Percentiles rank a stretch among this genome's conserved stretches.
Conservation (phyloP, 2,329 filamentous ascomycete genomes). For the Colletotrichum chrysophilum region DNA sequence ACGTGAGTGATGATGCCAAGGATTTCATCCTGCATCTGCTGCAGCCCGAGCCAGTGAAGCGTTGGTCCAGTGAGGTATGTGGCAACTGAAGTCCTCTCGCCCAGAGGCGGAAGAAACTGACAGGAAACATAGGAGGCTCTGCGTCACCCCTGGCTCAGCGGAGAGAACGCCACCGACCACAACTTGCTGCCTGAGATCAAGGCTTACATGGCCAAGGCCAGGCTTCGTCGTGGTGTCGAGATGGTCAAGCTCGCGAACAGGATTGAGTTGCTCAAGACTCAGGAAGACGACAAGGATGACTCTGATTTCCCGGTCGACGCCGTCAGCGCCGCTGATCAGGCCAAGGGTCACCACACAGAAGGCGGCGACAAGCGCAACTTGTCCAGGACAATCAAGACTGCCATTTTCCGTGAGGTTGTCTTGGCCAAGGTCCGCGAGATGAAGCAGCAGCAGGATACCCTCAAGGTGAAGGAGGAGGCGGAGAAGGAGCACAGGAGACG, state of each 20-base stretch:
- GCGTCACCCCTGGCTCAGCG: constrained; percentile 86
- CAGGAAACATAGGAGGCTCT: constrained; percentile 67
- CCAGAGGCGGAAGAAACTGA: background rate
- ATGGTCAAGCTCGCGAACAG: constrained; percentile 95
- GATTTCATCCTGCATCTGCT: constrained; percentile 87
- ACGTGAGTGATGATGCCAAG: constrained; percentile 94
- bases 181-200: constrained; percentile 97
- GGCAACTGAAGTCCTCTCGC: background rate
- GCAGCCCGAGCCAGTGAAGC: constrained; percentile 76
- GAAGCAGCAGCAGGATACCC: constrained; percentile 82
- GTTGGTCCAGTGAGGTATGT: constrained; percentile 77
- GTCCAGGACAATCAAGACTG: constrained; percentile 59
- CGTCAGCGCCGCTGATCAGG: constrained; percentile 57
- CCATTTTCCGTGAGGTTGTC: constrained; percentile 94
- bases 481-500: constrained; percentile 52
- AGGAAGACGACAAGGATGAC: constrained; percentile 82
- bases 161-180: constrained; percentile 91
- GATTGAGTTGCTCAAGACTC: constrained; percentile 92
- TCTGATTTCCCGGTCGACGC: constrained; percentile 73
- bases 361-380: constrained; percentile 43
- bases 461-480: constrained; percentile 67
- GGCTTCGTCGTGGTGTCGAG: constrained; percentile 91
- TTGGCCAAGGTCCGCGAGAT: constrained; percentile 91
- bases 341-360: constrained; percentile 24
- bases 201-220: constrained; percentile 89